Base-by-base conservation (phyloP, 2,329 filamentous ascomycete genomes). In the Ophiostoma perfectum region DNA sequence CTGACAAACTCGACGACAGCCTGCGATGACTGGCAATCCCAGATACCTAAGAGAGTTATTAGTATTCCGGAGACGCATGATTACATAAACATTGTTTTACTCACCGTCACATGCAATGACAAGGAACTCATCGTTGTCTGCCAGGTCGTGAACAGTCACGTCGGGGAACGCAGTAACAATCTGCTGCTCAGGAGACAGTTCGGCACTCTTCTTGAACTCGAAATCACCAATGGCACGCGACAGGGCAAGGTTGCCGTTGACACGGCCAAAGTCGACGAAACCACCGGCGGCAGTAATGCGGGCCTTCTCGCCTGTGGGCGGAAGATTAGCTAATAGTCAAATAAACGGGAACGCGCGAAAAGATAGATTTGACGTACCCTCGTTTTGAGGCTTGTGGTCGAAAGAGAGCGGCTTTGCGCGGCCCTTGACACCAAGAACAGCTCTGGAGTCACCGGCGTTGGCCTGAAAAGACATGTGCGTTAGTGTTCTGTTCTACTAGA, bases 11-110 rank as follows among this genome's bases (percentile, higher is more conserved):
- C 95, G 74, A 98, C 83, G 45, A 99, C 95, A 52, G 94, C 92
- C 82, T 99, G 95, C 63, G 95, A 99, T 68, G 95, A 97, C 79
- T 98, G 95, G 79, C 95, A 98, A 80, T 99, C 95, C 95, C 95
- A 99, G 79, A 99, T 99, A 79, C 95, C 95, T 99, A 14, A 38
- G 14, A 14, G 14, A n/a, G 58, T 70, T 45, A 66, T 64, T 44
- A n/a, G 36, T 39, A 41, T 7, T 60, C 8, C 12, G 3, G 11
- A 60, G 27, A 1, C 16, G 16, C 18, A 41, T 8, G 36, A 5
- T 27, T 7, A 64, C 9, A 1, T 3, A 5, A 69, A 74, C 41
- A 71, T 69, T 9, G 14, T 14, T n/a, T 8, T 12, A 62, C 89
- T 76, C 81, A 96, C 93, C 93, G 76, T 97, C 93, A 78, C 93